Evolutionary conservation across 768 basidiomycete species (phyloP), one percentile per base, ranked within the genome.

Genomic region (Tricholoma sp.): DNA sequence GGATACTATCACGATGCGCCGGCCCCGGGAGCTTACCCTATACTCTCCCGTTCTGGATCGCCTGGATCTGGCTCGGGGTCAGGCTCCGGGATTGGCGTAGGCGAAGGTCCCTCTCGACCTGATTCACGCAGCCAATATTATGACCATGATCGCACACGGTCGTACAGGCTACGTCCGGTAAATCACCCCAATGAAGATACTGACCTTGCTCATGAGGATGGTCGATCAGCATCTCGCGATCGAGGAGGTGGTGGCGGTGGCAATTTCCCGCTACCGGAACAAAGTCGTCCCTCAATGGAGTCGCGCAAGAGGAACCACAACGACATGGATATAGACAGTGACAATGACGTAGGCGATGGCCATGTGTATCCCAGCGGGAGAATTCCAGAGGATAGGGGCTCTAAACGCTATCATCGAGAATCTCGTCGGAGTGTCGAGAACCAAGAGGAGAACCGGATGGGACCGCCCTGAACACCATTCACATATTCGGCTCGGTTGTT

Each of bases 271-370:
- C 59, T 67, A 59, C 66, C 74, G 61, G 76, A 76, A 63, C 78
- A 74, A 67, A 71, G 67, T 59, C 76, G 70, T 34, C 69, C 74
- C 56, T 61, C 71, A 66, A 62, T 72, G 65, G 81, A 80, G 49
- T 68, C 77, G 39, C 80, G 82, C 67, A 87, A 85, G 66, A 78
- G 85, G 56, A 76, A 72, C 60, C 76, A 83, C 58, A 79, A 79
- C 51, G 85, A 87, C 54, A 83, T 85, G 83, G 85, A 88, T 41
- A 74, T 80, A 50, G 83, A 84, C 55, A 80, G 72, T 47, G 80
- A 79, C 27, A 74, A 79, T 72, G 80, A 81, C 67, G 76, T 72
- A 61, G 73, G 65, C 24, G 69, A 69, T 63, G 58, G 65, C 56
- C 57, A 66, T 62, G 69, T 67, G 61, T 81, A 76, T 59, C 22